Conservation (phyloP, 1,284 basidiomycete species). For the Boletus albobrunnescens region DNA sequence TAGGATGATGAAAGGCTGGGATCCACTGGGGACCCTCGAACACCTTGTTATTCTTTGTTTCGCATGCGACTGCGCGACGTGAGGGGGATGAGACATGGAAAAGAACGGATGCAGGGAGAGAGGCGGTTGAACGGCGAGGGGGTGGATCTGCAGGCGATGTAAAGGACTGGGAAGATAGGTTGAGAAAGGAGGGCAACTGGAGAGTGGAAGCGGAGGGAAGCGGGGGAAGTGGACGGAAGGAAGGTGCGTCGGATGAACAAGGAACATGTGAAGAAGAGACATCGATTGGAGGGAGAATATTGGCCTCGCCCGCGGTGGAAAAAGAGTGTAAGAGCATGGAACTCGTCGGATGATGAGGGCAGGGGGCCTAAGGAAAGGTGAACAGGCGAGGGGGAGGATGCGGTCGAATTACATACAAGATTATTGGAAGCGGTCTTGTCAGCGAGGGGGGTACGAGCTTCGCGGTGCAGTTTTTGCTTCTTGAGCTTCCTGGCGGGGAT, state of each 20-base stretch:
- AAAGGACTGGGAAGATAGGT: conserved; percentile 27
- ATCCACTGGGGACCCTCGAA: conserved; percentile 34
- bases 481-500: conserved; percentile 20
- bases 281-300: conserved; percentile 2
- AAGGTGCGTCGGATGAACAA: conserved; percentile 16
- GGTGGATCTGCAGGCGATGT: conserved; percentile 9
- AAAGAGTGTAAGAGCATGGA: conserved; percentile 17
- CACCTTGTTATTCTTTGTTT: conserved; percentile 21
- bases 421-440: conserved; percentile 28
- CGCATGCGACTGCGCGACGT: conserved; percentile 10
- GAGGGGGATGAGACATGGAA: conserved; percentile 17
- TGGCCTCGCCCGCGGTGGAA: conserved; percentile 17
- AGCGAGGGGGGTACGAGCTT: conserved; percentile 23
- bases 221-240: conserved; percentile 33
- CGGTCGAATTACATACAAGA: conserved; percentile 31
- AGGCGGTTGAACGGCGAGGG: conserved; percentile 6
- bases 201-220: conserved; percentile 38
- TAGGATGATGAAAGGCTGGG: conserved; percentile 41
- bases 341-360: conserved; percentile 14
- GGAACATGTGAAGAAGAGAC: conserved; percentile 4
- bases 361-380: conserved; percentile 17
- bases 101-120: conserved; percentile 16
- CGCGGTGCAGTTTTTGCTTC: conserved; percentile 20
- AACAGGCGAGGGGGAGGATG: conserved; percentile 7
- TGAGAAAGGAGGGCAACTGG: conserved; percentile 37